These are phyloP conservation scores for Zarea fungicola DNA, from an alignment of 2,329 filamentous ascomycete species.

Conservation along the genomic window DNA sequence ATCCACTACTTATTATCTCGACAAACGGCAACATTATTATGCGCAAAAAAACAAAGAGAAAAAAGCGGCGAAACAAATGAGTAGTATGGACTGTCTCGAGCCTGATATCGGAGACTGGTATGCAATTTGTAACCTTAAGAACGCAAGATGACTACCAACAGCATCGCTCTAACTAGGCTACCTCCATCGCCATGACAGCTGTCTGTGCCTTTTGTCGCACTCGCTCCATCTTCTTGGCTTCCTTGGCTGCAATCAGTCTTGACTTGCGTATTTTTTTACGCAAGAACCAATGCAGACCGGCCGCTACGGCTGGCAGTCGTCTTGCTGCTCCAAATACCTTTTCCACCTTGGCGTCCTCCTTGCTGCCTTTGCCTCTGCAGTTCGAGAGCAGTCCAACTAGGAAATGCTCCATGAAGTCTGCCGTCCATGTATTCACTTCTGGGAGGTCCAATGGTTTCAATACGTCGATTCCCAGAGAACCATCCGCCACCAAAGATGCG, in stretches of 20 bases:
- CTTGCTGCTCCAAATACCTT: constrained; percentile 62
- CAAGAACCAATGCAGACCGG: constrained; percentile 74
- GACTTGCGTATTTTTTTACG: constrained; percentile 68
- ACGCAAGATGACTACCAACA: not conserved
- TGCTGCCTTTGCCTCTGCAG: constrained; percentile 41
- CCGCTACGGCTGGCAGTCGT: constrained; percentile 62
- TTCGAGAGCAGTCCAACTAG: constrained; percentile 70
- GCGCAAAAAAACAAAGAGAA: not conserved
- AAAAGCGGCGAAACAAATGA: not conserved
- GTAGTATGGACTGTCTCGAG: not conserved
- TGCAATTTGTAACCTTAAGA: constrained; percentile 1
- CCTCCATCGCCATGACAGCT: constrained; percentile 17
- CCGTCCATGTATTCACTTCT: constrained; percentile 70
- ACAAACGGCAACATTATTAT: no score
- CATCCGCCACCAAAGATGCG: constrained; percentile 44
- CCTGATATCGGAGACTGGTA: no score
- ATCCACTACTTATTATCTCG: no score
- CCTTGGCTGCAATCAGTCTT: constrained; percentile 44
- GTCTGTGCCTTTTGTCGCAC: constrained; percentile 30
- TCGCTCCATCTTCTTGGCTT: constrained; percentile 38
- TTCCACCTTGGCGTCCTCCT: constrained; percentile 54
- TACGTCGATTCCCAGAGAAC: constrained; percentile 41
- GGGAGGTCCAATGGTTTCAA: constrained; percentile 72
- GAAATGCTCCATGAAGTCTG: constrained; percentile 73
- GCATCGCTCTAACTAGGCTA: constrained; percentile 1